Evolutionary conservation across 495 filamentous ascomycete genomes (phyloP), one percentile per base, ranked within the genome.

Genomic region (Cladorrhinum samala): DNA sequence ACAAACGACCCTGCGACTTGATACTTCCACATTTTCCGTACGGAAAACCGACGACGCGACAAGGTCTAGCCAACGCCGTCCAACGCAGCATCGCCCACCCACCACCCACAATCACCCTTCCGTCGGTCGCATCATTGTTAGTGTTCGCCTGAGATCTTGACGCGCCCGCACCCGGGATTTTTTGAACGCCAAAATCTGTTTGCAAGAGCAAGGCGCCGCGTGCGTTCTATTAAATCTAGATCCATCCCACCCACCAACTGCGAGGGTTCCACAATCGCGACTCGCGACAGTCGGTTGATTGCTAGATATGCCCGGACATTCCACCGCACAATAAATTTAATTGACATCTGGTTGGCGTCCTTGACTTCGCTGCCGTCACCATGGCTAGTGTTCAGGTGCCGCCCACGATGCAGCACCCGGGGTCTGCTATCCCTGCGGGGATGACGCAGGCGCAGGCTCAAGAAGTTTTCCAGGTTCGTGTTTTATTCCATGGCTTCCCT

Each of bases 331-430:
- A 42, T 45, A 25, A 50, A 52, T 21, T 20, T 51, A 64, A 56
- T 58, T 59, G 47, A 65, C n/a, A 39, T 50, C 42, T 49, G 44
- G 48, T 46, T 53, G 59, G 37, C 49, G 42, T 54, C 42, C 44
- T 54, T 39, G 47, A 61, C 52, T 55, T 58, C 50, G 24, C 54
- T 33, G 45, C 57, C 58, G 52, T 60, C 71, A 78, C 48, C 53
- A 94, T 94, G 88, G 82, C 89, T 64, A 90, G 87, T 36, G 80
- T 88, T 59, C 87, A 92, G 71, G 73, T 81, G 55, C 74, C 83
- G 46, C 80, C 85, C 41, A 78, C 77, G 51, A 73, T 83, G 65
- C 82, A 84, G 67, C 75, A 81, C 62, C 69, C 70, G 25, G 84
- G 80, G 58, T 74, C 76, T 54, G 64, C 68, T 42, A 63, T 84